These are phyloP conservation scores for Populus tremula DNA, from an alignment of 345 rosid genomes.

Conservation along the genomic window DNA sequence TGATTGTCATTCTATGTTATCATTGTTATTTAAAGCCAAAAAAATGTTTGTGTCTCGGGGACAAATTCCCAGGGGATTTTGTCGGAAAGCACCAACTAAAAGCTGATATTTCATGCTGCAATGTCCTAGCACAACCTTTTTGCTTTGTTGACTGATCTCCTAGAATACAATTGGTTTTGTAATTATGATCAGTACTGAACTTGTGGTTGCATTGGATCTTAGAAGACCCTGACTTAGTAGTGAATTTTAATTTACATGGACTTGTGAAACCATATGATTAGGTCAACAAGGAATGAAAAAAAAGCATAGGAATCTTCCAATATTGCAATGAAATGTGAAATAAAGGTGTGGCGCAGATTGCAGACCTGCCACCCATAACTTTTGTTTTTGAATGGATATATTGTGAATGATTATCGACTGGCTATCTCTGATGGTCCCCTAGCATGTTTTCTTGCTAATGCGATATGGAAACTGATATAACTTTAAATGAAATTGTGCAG, in stretches of 20 bases:
- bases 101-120: background rate
- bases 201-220: background rate
- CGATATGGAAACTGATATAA: slow-evolving; percentile 22
- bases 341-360: background rate
- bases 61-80: too few relatives aligned
- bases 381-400: background rate
- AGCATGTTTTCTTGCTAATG: slow-evolving; percentile 13
- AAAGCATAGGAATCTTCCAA: background rate
- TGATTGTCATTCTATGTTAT: background rate
- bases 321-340: background rate
- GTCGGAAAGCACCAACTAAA: too few relatives aligned
- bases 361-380: too few relatives aligned
- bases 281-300: background rate
- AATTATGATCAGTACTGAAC: background rate
- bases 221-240: background rate
- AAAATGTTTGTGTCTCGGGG: background rate
- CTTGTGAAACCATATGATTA: background rate
- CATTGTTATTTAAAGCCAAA: background rate
- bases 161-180: background rate
- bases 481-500: slow-evolving; percentile 51
- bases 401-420: background rate
- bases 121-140: background rate
- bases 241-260: background rate
- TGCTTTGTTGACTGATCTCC: background rate
- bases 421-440: slow-evolving; percentile 1